Base-by-base conservation (phyloP, 768 basidiomycete genomes). In the Kwoniella mangroviensis region DNA sequence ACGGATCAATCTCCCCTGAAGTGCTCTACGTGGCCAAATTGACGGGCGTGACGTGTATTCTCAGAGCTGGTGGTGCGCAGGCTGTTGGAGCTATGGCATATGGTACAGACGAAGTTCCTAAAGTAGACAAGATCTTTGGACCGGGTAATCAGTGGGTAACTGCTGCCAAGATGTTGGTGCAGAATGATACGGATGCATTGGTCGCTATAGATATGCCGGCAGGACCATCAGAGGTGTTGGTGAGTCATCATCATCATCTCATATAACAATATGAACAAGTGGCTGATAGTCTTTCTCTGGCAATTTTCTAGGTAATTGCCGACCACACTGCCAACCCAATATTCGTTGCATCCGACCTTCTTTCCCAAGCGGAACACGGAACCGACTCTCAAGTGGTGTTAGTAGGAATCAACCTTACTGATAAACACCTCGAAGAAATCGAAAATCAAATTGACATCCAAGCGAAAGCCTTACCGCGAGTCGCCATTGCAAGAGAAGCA, bases 61-160 rank as follows among this genome's bases (percentile, higher is more conserved):
- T 99, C 70, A 93, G 92, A 82, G 97, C 96, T 19, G 97, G 97
- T 51, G 97, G 97, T 13, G 96, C 92, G 19, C 97, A 99, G 81
- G 97, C 97, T 12, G 87, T 98, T 19, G 93, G 94, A 26, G 95
- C 97, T 0, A 87, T 99, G 85, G 97, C 97, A 0, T 98, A 98
- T 81, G 97, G 97, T 21, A 99, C 97, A 6, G 87, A 92, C 81
- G 91, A 91, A 4, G 93, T 95, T 6, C 93, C 94, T 17, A 98
- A 99, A 84, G 96, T 98, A 26, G 97, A 99, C 86, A 99, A 99
- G 85, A 94, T 99, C 76, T 96, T 98, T 79, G 97, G 97, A 10
- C 97, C 97, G 6, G 97, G 97, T 26, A 99, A 99, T 82, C 97
- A 98, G 83, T 99, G 95, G 94, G 97, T 99, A 24, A 99, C 96